A percentile compares a stretch with the other conserved stretches of the same genome.
Evolutionary conservation across 257 asterid genomes (phyloP).

Genomic region (Paulownia fortunei): DNA sequence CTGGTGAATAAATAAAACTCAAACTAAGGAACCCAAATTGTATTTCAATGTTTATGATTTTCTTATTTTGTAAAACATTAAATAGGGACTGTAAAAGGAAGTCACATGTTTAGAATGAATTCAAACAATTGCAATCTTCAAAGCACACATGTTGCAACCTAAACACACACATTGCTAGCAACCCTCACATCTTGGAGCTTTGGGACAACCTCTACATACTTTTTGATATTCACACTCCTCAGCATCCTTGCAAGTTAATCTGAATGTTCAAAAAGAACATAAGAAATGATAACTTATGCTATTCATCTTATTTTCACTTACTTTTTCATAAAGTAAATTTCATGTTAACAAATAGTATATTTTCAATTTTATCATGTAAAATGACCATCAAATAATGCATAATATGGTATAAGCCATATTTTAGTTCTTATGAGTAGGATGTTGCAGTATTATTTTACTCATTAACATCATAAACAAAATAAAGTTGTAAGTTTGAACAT

Average conservation of each 20-base stretch:
- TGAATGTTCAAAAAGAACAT: neutral
- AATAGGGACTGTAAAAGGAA: neutral
- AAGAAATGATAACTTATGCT: neutral
- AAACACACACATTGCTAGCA: slow-evolving; percentile 42
- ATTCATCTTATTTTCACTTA: neutral
- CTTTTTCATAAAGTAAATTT: neutral
- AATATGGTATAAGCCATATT: no score
- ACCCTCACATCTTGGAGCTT: slow-evolving; percentile 25
- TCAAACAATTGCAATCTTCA: slow-evolving; percentile 38
- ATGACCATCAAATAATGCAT: neutral
- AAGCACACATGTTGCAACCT: slow-evolving; percentile 33
- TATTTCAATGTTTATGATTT: no score
- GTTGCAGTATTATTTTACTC: neutral
- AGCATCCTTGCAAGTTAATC: slow-evolving; percentile 20
- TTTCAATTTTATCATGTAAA: neutral
- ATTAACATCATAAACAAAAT: neutral
- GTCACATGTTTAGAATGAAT: slow-evolving; percentile 14
- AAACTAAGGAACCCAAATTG: neutral
- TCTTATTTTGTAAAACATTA: no score
- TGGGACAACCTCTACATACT: slow-evolving; percentile 29
- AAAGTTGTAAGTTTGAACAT: no score
- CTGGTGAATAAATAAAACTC: neutral
- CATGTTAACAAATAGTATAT: neutral
- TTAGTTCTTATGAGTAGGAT: no score
- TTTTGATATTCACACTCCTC: slow-evolving; percentile 30